These are phyloP conservation scores for Cucurbita argyrosperma DNA, from an alignment of 306 rosid species.

Conservation along the genomic window DNA sequence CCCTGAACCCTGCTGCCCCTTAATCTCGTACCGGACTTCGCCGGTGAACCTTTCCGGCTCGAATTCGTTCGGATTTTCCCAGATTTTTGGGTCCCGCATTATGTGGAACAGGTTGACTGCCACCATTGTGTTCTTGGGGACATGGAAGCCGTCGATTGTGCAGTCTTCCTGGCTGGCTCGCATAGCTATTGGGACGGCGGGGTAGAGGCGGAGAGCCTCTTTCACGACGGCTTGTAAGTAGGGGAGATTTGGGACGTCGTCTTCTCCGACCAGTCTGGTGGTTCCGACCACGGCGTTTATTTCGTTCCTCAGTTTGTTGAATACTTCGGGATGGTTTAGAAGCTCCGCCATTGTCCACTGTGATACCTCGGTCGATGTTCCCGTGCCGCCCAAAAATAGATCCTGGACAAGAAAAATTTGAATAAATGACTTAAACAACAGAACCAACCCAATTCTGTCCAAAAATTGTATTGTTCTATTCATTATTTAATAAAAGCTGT, in stretches of 20 bases:
- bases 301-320: neutral
- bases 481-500: too few relatives aligned
- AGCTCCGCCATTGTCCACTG: neutral
- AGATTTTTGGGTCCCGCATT: neutral
- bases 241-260: neutral
- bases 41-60: neutral
- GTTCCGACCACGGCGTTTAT: neutral
- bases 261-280: neutral
- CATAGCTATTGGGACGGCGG: neutral
- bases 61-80: neutral
- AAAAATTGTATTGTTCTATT: too few relatives aligned
- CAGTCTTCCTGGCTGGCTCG: neutral
- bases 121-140: neutral
- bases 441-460: too few relatives aligned
- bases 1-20: neutral
- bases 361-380: neutral
- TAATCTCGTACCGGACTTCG: neutral
- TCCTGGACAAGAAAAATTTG: neutral
- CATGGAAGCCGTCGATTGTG: neutral
- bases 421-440: too few relatives aligned
- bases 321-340: neutral
- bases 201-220: neutral
- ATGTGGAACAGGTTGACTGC: neutral
- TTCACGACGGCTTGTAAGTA: neutral
- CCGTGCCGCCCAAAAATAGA: neutral